Evolutionary conservation across 768 basidiomycete species (phyloP).

Genomic region (Tulasnella calospora): DNA sequence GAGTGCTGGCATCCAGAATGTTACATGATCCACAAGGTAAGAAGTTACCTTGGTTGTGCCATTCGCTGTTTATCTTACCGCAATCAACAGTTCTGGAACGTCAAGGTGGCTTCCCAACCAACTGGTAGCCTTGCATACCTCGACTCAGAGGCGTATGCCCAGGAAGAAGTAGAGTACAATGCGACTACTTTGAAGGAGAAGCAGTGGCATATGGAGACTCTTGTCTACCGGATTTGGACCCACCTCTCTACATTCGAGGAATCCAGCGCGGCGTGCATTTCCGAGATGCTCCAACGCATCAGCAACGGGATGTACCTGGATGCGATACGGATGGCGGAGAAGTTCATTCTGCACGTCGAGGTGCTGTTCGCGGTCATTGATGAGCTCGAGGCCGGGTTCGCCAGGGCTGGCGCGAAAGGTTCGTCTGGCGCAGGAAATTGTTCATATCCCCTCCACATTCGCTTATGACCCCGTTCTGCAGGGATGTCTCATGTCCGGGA

Average conservation of each 20-base stretch:
- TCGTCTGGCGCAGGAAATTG: constrained; percentile 29
- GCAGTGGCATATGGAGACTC: constrained; percentile 91
- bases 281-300: constrained; percentile 96
- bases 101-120: constrained; percentile 53
- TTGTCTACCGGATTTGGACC: constrained; percentile 98
- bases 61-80: constrained; percentile 1
- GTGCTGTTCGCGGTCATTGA: constrained; percentile 96
- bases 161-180: constrained; percentile 78
- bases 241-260: constrained; percentile 98
- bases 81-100: constrained; percentile 89
- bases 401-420: constrained; percentile 80
- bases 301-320: constrained; percentile 95
- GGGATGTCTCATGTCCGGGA: constrained; percentile 98
- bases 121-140: constrained; percentile 26
- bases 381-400: constrained; percentile 87
- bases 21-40: constrained; percentile 99
- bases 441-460: neutral
- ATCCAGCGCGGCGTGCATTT: constrained; percentile 98
- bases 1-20: constrained; percentile 99
- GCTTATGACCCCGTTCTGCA: constrained; percentile 35
- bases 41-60: constrained; percentile 29
- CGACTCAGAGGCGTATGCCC: constrained; percentile 46
- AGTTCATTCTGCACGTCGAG: constrained; percentile 97
- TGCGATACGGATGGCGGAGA: constrained; percentile 96
- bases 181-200: constrained; percentile 77